Percentiles rank a stretch among this genome's conserved stretches.
These are phyloP conservation scores for Ploettnerulaceae sp. DNA, from an alignment of 2,329 filamentous ascomycete species.

Conservation along the genomic window DNA sequence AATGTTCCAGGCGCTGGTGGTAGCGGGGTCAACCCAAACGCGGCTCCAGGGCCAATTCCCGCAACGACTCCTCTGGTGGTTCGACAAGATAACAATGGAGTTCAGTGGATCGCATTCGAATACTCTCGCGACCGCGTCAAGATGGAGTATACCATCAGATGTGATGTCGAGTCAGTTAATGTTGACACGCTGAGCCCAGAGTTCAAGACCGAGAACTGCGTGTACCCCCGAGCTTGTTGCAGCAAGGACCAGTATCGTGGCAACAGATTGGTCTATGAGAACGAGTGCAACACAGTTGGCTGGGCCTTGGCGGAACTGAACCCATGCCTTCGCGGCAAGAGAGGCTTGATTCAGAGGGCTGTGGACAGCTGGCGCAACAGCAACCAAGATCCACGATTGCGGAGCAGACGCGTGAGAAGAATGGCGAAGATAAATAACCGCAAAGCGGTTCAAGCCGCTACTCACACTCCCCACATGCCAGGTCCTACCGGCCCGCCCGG, in stretches of 20 bases:
- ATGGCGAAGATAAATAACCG: conserved; percentile 95
- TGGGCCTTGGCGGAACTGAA: conserved; percentile 96
- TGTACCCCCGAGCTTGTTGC: conserved; percentile 93
- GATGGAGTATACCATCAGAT: conserved; percentile 99
- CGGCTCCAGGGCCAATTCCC: conserved; percentile 91
- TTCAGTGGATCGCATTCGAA: conserved; percentile 98
- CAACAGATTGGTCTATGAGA: conserved; percentile 93
- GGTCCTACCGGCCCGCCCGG: conserved; percentile 61
- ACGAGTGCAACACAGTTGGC: conserved; percentile 99
- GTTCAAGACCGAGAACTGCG: conserved; percentile 97
- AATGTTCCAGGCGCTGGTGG: conserved; percentile 40
- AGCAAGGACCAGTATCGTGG: conserved; percentile 94
- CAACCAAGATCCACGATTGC: conserved; percentile 88
- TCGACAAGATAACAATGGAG: conserved; percentile 89
- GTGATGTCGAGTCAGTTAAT: conserved; percentile 94
- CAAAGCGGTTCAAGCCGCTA: conserved; percentile 60
- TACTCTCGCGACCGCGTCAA: conserved; percentile 96
- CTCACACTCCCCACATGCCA: conserved; percentile 57
- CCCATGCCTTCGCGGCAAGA: conserved; percentile 82
- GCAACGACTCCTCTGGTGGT: conserved; percentile 94
- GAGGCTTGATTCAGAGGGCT: conserved; percentile 91
- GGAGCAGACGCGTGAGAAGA: conserved; percentile 85
- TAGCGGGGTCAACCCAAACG: conserved; percentile 72
- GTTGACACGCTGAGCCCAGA: conserved; percentile 79
- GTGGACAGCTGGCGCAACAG: conserved; percentile 99